Evolutionary conservation across 2,329 filamentous ascomycete species (phyloP).

Genomic region (Pseudogymnoascus sp.): DNA sequence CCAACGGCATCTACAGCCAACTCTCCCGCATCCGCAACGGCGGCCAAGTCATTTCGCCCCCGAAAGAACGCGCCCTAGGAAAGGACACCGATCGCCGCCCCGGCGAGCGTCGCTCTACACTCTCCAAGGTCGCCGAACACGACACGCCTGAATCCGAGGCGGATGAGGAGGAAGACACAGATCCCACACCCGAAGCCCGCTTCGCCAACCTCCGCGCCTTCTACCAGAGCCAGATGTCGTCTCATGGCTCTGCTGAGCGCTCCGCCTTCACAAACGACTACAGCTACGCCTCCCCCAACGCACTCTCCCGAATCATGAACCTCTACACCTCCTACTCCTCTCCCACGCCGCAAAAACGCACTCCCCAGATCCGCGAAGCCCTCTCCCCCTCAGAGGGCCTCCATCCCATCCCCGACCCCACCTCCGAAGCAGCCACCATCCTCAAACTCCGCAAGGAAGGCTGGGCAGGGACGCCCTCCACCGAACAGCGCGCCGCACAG

Average conservation of each 20-base stretch:
- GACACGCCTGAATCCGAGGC: conserved; percentile 20
- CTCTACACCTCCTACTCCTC: conserved; percentile 53
- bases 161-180: conserved; percentile 30
- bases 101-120: neutral
- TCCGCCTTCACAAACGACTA: conserved; percentile 47
- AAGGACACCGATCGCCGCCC: neutral
- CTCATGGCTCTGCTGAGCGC: conserved; percentile 44
- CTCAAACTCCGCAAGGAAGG: conserved; percentile 48
- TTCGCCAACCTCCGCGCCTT: conserved; percentile 70
- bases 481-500: conserved; percentile 32
- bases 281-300: conserved; percentile 64
- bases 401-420: conserved; percentile 36
- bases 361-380: conserved; percentile 66
- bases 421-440: conserved; percentile 55
- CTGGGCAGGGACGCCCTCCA: conserved; percentile 53
- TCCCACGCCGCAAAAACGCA: conserved; percentile 49
- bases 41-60: conserved; percentile 41
- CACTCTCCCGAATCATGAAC: conserved; percentile 82
- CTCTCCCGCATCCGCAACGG: conserved; percentile 61
- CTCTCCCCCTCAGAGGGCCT: conserved; percentile 62
- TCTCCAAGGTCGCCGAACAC: neutral
- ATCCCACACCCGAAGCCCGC: conserved; percentile 48
- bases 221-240: conserved; percentile 69
- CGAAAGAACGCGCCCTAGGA: conserved; percentile 30
- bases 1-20: conserved; percentile 77